Conservation (phyloP, 768 basidiomycete species). For the Amanita rimosa region DNA sequence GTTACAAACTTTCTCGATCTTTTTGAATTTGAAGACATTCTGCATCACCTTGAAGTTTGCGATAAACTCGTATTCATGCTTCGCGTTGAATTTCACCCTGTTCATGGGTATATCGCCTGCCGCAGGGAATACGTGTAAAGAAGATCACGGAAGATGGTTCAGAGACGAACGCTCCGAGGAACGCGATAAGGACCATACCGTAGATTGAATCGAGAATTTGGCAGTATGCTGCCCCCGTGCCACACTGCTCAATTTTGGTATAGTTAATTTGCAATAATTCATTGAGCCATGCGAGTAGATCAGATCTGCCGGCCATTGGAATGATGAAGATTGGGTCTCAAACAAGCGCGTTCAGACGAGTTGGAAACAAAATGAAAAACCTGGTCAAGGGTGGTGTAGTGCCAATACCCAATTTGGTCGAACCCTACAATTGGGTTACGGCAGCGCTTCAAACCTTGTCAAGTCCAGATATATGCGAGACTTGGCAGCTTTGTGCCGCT, state of each 20-base stretch:
- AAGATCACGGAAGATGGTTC: constrained; percentile 6
- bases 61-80: constrained; percentile 91
- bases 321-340: not conserved
- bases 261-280: constrained; percentile 85
- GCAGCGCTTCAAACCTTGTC: not conserved
- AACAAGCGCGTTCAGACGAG: not conserved
- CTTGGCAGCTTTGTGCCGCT: too few species aligned
- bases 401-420: not conserved
- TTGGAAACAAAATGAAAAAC: not conserved
- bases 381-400: not conserved
- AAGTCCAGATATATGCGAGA: too few species aligned
- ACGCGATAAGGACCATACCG: constrained; percentile 31
- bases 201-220: constrained; percentile 94
- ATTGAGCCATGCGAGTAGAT: constrained; percentile 89
- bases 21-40: constrained; percentile 81
- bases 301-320: constrained; percentile 63
- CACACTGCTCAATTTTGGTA: constrained; percentile 89
- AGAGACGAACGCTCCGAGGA: constrained; percentile 2
- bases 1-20: constrained; percentile 78
- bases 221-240: constrained; percentile 86
- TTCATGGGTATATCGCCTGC: constrained; percentile 84
- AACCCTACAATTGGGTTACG: constrained; percentile 3
- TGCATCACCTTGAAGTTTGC: constrained; percentile 96
- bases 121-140: constrained; percentile 3
- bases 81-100: constrained; percentile 93